Percentiles rank a stretch among this genome's conserved stretches.
Evolutionary conservation across 2,329 filamentous ascomycete species (phyloP).

Genomic region (Aspergillus carbonarius): DNA sequence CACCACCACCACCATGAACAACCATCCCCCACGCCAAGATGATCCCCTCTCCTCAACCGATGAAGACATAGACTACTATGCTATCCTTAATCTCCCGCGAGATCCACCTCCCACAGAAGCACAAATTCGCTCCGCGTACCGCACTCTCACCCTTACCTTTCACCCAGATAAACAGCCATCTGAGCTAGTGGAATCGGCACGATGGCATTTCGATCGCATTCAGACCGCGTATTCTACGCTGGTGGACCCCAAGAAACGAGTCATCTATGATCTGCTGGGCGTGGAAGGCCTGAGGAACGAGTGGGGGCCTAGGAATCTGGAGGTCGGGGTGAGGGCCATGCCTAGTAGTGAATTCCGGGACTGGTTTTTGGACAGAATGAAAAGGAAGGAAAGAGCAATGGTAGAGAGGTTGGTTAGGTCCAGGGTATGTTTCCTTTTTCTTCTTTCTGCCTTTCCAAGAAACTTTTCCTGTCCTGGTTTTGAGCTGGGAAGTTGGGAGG

Average conservation of each 20-base stretch:
- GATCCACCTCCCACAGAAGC: slow-evolving; percentile 41
- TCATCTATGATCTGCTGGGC: slow-evolving; percentile 45
- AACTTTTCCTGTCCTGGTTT: background rate
- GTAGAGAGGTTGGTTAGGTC: slow-evolving; percentile 39
- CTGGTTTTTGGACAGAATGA: slow-evolving; percentile 45
- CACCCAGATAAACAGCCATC: slow-evolving; percentile 48
- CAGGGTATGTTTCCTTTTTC: slow-evolving; percentile 30
- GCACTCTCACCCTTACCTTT: slow-evolving; percentile 43
- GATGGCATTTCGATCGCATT: slow-evolving; percentile 40
- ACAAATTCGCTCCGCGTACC: slow-evolving; percentile 46
- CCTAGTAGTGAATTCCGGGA: slow-evolving; percentile 39
- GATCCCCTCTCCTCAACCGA: slow-evolving; percentile 14
- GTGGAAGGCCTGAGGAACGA: slow-evolving; percentile 41
- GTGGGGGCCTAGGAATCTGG: slow-evolving; percentile 37
- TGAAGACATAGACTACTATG: slow-evolving; percentile 41
- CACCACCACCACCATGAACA: background rate
- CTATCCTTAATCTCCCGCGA: slow-evolving; percentile 40
- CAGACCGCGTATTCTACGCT: slow-evolving; percentile 45
- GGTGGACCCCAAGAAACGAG: slow-evolving; percentile 41
- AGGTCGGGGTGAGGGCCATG: slow-evolving; percentile 40
- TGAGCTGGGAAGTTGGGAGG: background rate
- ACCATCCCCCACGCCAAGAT: background rate
- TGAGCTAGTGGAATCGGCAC: slow-evolving; percentile 37
- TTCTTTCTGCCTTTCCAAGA: background rate
- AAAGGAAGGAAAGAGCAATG: slow-evolving; percentile 37